Evolutionary conservation across 352 stramenopile genomes (phyloP).

Genomic region (Peronospora tabacina): DNA sequence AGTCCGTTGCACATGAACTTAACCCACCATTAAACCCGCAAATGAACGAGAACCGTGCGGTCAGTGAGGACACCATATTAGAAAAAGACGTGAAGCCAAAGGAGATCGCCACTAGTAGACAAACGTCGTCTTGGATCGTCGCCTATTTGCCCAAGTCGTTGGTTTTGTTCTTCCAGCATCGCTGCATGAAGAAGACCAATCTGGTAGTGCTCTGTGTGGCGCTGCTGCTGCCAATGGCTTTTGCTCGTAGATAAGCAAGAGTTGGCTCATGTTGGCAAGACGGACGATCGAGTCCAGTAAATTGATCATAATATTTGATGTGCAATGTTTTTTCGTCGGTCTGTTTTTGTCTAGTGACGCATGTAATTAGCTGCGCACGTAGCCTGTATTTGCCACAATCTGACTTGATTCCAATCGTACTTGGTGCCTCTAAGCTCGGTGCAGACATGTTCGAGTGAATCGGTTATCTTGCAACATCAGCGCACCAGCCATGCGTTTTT

Average conservation of each 20-base stretch:
- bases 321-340: background rate
- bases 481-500: no score
- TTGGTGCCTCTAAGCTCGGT: no score
- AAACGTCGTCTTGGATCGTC: constrained; percentile 17
- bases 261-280: background rate
- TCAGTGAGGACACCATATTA: background rate
- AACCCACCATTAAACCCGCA: constrained; percentile 2
- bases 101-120: constrained; percentile 5
- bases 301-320: constrained; percentile 20
- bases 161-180: constrained; percentile 25
- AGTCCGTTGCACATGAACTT: constrained; percentile 10
- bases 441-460: no score
- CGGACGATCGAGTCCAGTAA: constrained; percentile 2
- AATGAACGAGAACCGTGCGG: background rate
- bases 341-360: background rate
- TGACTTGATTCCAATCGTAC: no score
- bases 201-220: constrained; percentile 32
- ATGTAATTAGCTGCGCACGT: no score
- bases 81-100: constrained; percentile 5
- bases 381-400: no score
- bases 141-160: constrained; percentile 27
- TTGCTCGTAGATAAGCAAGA: constrained; percentile 32
- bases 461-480: no score
- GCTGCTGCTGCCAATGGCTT: constrained; percentile 30
- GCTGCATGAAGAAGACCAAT: constrained; percentile 36